These are phyloP conservation scores for Cicer yamashitae DNA, from an alignment of 306 rosid species.

Conservation along the genomic window DNA sequence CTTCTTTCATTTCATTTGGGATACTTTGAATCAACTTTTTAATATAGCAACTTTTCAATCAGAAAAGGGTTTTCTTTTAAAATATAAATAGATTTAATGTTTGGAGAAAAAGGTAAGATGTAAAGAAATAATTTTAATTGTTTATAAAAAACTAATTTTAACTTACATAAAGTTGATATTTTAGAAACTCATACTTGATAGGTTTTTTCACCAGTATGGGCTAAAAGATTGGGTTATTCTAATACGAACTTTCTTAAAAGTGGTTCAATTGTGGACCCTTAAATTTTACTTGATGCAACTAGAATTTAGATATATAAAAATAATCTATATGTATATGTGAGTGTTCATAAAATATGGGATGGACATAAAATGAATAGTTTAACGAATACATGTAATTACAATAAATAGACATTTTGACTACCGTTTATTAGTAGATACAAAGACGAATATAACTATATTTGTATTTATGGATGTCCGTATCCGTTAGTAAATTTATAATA, in stretches of 20 bases:
- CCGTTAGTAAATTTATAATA: no score
- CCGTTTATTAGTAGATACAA: no score
- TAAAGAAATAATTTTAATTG: background rate
- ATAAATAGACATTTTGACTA: no score
- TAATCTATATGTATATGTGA: no score
- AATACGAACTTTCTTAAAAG: background rate
- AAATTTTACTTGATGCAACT: background rate
- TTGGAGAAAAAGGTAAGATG: background rate
- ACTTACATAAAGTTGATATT: background rate
- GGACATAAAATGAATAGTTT: no score
- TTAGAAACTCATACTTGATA: background rate
- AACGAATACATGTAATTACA: no score
- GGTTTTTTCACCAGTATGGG: background rate
- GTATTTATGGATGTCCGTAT: no score
- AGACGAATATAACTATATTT: no score
- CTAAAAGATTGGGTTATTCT: background rate
- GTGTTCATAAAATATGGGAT: no score
- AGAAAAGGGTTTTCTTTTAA: background rate
- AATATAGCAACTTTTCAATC: no score
- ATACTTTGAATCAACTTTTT: background rate
- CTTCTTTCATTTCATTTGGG: background rate
- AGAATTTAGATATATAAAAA: no score
- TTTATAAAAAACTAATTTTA: background rate
- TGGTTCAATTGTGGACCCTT: background rate
- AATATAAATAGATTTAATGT: no score